These are phyloP conservation scores for Tolypocladium sp. DNA, from an alignment of 2,329 filamentous ascomycete genomes.

Conservation along the genomic window DNA sequence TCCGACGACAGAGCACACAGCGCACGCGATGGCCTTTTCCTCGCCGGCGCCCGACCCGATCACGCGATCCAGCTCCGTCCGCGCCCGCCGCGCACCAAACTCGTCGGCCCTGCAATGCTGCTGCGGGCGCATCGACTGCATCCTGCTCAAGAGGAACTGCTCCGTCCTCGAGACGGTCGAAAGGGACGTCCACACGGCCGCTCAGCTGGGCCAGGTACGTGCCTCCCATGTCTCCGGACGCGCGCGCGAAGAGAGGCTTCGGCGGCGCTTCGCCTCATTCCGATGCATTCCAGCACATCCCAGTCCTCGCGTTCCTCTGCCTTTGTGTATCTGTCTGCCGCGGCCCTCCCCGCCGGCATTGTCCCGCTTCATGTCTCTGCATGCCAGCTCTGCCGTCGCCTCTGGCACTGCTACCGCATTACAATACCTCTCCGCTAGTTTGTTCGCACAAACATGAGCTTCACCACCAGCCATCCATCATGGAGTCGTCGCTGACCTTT, in stretches of 20 bases:
- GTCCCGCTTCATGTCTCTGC: not conserved
- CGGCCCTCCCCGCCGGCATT: not conserved
- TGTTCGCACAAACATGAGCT: not conserved
- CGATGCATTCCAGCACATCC: not conserved
- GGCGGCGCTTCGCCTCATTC: not conserved
- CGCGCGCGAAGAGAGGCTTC: not conserved
- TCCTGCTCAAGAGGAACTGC: constrained; percentile 73
- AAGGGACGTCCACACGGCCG: constrained; percentile 78
- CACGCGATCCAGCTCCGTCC: constrained; percentile 14
- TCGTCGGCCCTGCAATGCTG: constrained; percentile 56
- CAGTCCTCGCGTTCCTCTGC: not conserved
- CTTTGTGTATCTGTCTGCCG: not conserved
- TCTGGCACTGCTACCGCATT: not conserved
- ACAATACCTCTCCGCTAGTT: not conserved
- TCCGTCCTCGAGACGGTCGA: constrained; percentile 72
- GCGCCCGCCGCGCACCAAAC: constrained; percentile 12
- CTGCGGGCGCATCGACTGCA: constrained; percentile 73
- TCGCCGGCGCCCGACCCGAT: constrained; percentile 9
- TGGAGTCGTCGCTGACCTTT: constrained; percentile 57
- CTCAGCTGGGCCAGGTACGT: constrained; percentile 83
- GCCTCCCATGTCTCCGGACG: not conserved
- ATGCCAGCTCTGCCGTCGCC: not conserved
- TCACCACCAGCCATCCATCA: constrained; percentile 2
- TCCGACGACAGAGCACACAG: not conserved
- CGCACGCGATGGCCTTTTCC: not conserved